Evolutionary conservation across 371 early-diverging fungal species (phyloP).

Genomic region (Fennellomyces sp.): DNA sequence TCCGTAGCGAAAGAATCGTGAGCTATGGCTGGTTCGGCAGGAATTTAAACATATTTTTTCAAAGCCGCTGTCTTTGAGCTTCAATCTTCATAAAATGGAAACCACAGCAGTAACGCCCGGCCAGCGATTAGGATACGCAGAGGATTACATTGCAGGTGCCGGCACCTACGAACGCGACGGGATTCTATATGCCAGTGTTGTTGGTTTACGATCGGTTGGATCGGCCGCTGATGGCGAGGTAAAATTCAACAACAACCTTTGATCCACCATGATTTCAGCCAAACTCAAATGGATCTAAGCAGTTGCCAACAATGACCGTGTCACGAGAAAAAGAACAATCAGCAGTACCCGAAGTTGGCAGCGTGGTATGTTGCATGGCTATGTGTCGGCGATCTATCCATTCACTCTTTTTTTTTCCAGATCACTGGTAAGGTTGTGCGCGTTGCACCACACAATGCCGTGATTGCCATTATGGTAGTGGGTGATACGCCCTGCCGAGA

Average conservation of each 20-base stretch:
- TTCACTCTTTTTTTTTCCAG: constrained; percentile 19
- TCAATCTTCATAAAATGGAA: constrained; percentile 6
- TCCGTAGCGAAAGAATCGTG: too few species aligned
- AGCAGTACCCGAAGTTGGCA: constrained; percentile 84
- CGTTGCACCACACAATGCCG: constrained; percentile 83
- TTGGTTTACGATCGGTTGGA: constrained; percentile 64
- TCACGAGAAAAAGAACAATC: constrained; percentile 71
- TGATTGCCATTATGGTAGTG: constrained; percentile 90
- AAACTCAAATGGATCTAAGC: too few species aligned
- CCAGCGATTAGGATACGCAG: constrained; percentile 78
- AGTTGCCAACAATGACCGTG: constrained; percentile 67
- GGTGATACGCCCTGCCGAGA: constrained; percentile 84
- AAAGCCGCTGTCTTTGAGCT: too few species aligned
- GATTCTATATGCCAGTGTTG: constrained; percentile 77
- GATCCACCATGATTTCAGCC: too few species aligned
- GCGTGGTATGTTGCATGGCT: constrained; percentile 57
- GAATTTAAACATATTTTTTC: background rate
- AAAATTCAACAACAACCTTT: too few species aligned
- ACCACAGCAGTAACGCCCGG: constrained; percentile 72
- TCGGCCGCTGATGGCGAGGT: constrained; percentile 40
- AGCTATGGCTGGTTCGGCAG: too few species aligned
- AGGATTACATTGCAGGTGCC: constrained; percentile 71
- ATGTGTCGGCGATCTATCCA: background rate
- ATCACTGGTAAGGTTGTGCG: constrained; percentile 85
- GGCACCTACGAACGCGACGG: constrained; percentile 84